Conservation (phyloP, 306 rosid species). For the Medicago arabica region DNA sequence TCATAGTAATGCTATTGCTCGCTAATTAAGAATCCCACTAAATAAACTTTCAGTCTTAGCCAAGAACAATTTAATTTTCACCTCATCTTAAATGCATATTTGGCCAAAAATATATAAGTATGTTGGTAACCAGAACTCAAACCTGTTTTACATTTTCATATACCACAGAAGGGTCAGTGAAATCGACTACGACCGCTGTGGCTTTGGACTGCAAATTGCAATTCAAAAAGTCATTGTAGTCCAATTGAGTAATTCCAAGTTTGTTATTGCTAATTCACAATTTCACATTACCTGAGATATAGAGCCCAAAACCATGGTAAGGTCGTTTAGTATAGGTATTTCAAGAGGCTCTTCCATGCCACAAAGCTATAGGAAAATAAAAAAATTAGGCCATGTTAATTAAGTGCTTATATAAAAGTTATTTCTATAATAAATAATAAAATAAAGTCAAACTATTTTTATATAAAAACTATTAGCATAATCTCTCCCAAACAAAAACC, state of each 20-base stretch:
- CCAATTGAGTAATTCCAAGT: background rate
- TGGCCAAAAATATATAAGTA: background rate
- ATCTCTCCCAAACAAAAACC: slow-evolving; percentile 33
- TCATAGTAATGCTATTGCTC: background rate
- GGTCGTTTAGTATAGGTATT: slow-evolving; percentile 84
- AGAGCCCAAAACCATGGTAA: slow-evolving; percentile 92
- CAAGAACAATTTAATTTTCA: background rate
- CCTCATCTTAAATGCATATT: slow-evolving; percentile 9
- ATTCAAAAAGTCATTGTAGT: slow-evolving; percentile 9
- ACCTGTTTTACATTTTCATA: slow-evolving; percentile 98
- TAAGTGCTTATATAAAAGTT: background rate
- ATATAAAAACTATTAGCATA: background rate
- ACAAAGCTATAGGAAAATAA: slow-evolving; percentile 56
- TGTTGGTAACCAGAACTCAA: slow-evolving; percentile 12
- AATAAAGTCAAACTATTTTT: background rate
- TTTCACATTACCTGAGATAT: slow-evolving; percentile 78
- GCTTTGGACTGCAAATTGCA: slow-evolving; percentile 66
- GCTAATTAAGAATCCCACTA: background rate
- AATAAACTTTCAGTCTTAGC: too few relatives aligned
- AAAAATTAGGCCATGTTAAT: background rate
- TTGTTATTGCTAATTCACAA: background rate
- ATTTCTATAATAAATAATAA: background rate
- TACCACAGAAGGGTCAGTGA: slow-evolving; percentile 82
- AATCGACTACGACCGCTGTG: slow-evolving; percentile 82
- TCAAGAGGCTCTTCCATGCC: slow-evolving; percentile 91